These are phyloP conservation scores for Salvia miltiorrhiza DNA, from an alignment of 257 asterid species.

Conservation along the genomic window DNA sequence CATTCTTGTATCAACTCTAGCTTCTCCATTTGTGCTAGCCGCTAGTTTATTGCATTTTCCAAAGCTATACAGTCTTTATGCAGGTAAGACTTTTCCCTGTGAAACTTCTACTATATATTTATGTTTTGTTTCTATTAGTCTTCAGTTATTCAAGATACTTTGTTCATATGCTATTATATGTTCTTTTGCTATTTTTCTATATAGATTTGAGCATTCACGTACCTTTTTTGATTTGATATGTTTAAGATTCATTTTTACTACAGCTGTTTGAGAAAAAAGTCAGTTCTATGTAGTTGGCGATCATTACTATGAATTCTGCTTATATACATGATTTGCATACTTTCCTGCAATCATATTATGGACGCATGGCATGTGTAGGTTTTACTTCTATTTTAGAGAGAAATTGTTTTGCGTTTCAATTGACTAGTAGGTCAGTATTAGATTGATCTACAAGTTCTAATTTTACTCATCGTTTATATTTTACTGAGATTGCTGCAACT, in stretches of 20 bases:
- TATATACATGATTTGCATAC: neutral
- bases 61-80: slow-evolving; percentile 68
- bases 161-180: neutral
- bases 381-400: too few relatives aligned
- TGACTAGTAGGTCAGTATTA: neutral
- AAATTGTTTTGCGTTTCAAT: neutral
- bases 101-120: neutral
- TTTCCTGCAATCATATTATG: too few relatives aligned
- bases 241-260: slow-evolving; percentile 8
- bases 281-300: neutral
- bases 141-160: neutral
- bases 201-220: neutral
- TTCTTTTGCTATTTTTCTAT: neutral
- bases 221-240: neutral
- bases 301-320: neutral
- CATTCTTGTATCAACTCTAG: slow-evolving; percentile 59
- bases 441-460: slow-evolving; percentile 5
- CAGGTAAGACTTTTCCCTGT: slow-evolving; percentile 42
- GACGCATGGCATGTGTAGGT: too few relatives aligned
- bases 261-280: neutral
- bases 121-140: neutral
- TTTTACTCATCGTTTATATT: neutral
- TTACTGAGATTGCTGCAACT: slow-evolving; percentile 6
- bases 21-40: slow-evolving; percentile 67
- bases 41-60: slow-evolving; percentile 69